Evolutionary conservation across 2,329 filamentous ascomycete genomes (phyloP).

Genomic region (Fusarium nodosum): DNA sequence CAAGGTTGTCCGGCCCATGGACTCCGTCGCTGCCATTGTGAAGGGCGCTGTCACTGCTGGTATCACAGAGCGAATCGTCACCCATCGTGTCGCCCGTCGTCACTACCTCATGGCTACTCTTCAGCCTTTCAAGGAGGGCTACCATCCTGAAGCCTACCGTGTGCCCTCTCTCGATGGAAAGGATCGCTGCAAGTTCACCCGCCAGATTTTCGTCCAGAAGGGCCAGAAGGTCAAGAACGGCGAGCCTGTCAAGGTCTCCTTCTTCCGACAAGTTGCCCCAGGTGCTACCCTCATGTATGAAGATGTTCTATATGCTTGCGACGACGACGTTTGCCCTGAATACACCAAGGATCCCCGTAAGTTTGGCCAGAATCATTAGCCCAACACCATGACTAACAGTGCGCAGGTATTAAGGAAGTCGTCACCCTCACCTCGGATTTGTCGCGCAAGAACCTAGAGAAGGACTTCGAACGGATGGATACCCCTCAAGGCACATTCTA

Average conservation of each 20-base stretch:
- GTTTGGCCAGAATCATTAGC: conserved; percentile 58
- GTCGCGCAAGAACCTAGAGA: conserved; percentile 97
- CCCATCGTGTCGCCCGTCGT: conserved; percentile 94
- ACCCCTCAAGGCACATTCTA: conserved; percentile 98
- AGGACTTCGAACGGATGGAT: conserved; percentile 99
- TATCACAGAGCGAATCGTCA: conserved; percentile 96
- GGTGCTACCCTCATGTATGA: conserved; percentile 99
- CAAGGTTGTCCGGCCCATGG: conserved; percentile 98
- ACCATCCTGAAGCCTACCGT: conserved; percentile 97
- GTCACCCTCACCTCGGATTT: conserved; percentile 97
- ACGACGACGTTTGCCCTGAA: conserved; percentile 97
- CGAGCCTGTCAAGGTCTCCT: conserved; percentile 98
- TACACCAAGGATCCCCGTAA: conserved; percentile 99
- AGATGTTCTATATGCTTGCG: conserved; percentile 96
- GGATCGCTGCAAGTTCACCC: conserved; percentile 97
- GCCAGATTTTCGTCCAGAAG: conserved; percentile 98
- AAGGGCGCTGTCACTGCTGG: conserved; percentile 98
- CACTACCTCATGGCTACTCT: conserved; percentile 99
- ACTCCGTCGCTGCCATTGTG: conserved; percentile 97
- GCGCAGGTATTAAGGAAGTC: conserved; percentile 94
- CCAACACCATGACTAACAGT: conserved; percentile 47
- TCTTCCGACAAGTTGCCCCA: conserved; percentile 97
- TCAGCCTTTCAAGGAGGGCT: conserved; percentile 98
- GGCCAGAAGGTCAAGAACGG: conserved; percentile 99
- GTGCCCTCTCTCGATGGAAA: conserved; percentile 97